Conservation (phyloP, 345 rosid genomes). For the Bruguiera parviflora region DNA sequence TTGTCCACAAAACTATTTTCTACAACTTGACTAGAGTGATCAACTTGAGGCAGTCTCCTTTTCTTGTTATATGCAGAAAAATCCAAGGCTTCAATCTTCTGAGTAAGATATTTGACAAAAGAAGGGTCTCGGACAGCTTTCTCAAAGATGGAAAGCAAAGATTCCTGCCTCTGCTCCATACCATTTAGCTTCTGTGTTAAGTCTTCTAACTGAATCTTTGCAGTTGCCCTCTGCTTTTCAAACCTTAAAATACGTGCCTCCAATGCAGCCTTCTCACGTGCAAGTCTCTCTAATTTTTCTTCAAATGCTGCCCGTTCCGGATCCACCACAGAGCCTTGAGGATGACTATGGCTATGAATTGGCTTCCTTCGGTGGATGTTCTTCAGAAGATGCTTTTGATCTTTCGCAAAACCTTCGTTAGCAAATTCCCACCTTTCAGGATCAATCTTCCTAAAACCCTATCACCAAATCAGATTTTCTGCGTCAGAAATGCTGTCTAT, state of each 20-base stretch:
- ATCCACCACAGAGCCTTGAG: constrained; percentile 49
- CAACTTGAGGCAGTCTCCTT: constrained; percentile 68
- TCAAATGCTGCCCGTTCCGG: constrained; percentile 67
- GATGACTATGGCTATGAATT: constrained; percentile 84
- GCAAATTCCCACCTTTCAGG: constrained; percentile 91
- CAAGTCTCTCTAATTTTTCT: constrained; percentile 66
- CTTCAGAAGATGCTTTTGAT: constrained; percentile 85
- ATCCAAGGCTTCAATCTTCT: constrained; percentile 64
- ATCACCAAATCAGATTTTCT: constrained; percentile 15
- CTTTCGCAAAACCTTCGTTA: constrained; percentile 80
- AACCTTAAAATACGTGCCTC: constrained; percentile 53
- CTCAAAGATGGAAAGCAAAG: constrained; percentile 48
- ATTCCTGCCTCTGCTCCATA: constrained; percentile 70
- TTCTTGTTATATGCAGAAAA: constrained; percentile 70
- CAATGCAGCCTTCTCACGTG: constrained; percentile 60
- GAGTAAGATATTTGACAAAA: constrained; percentile 57
- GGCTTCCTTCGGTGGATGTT: constrained; percentile 86
- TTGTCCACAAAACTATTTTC: constrained; percentile 62
- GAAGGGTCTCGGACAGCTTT: constrained; percentile 52
- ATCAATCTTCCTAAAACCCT: constrained; percentile 96
- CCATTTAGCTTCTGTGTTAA: constrained; percentile 42
- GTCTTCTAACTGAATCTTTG: constrained; percentile 59
- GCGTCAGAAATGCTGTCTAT: too few relatives aligned
- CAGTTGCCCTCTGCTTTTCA: constrained; percentile 54
- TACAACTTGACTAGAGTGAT: constrained; percentile 47